A percentile compares a stretch with the other conserved stretches of the same genome.
Evolutionary conservation across 768 basidiomycete species (phyloP).

Genomic region (Lentinula sp.): DNA sequence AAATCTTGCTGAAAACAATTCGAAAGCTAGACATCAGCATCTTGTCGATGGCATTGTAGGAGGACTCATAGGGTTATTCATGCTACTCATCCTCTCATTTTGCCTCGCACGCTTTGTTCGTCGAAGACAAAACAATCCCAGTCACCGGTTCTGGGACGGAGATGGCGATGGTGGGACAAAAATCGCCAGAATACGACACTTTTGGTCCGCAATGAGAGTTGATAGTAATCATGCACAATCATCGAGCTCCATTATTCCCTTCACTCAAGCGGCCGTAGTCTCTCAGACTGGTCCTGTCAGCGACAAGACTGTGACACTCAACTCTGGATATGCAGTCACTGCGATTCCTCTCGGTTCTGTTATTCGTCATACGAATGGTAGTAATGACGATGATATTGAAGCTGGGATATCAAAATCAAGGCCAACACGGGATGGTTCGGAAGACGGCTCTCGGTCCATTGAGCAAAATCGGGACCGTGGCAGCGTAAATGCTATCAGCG

Average conservation of each 20-base stretch:
- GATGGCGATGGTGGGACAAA: background rate
- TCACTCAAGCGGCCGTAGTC: background rate
- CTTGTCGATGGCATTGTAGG: background rate
- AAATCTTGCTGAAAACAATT: background rate
- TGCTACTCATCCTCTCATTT: background rate
- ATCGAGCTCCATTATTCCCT: background rate
- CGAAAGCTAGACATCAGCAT: background rate
- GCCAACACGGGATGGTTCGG: too few species aligned
- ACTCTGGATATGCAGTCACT: background rate
- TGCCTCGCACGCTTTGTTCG: background rate
- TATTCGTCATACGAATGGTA: background rate
- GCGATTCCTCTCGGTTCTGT: background rate
- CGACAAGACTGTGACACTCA: background rate
- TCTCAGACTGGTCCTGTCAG: background rate
- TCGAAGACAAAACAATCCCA: background rate
- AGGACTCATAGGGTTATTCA: background rate
- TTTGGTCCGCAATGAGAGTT: background rate
- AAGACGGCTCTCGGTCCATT: too few species aligned
- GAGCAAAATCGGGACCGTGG: background rate
- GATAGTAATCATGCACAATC: background rate
- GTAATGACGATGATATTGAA: background rate
- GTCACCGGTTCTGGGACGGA: background rate
- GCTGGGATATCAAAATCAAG: too few species aligned
- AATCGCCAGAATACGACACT: background rate
- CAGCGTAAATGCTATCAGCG: background rate